These are phyloP conservation scores for Ascoidea rubescens DNA, from an alignment of 805 yeast species.

Conservation along the genomic window DNA sequence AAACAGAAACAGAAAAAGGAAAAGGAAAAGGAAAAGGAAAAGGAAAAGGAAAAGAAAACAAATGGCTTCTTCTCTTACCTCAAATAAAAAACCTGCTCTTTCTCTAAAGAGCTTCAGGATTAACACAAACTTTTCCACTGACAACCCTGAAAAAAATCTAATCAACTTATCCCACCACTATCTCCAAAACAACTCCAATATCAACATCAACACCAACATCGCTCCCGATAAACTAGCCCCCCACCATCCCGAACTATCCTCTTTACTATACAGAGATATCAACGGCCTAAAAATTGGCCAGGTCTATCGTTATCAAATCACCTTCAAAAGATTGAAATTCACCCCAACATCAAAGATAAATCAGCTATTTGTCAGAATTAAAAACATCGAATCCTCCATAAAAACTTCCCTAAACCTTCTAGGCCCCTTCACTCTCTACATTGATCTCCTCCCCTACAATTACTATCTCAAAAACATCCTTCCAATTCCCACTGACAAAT, in stretches of 20 bases:
- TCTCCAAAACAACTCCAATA: too few relatives aligned
- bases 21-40: too few relatives aligned
- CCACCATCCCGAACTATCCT: background rate
- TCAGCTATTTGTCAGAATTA: slow-evolving; percentile 36
- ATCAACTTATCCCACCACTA: too few relatives aligned
- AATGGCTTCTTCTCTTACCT: too few relatives aligned
- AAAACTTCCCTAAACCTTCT: slow-evolving; percentile 73
- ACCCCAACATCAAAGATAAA: slow-evolving; percentile 5
- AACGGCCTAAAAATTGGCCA: slow-evolving; percentile 43
- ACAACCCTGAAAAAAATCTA: too few relatives aligned
- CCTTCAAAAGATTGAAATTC: slow-evolving; percentile 19
- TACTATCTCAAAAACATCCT: slow-evolving; percentile 35
- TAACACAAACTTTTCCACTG: too few relatives aligned
- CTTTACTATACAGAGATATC: background rate
- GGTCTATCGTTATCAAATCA: slow-evolving; percentile 37
- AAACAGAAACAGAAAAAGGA: too few relatives aligned
- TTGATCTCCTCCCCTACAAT: slow-evolving; percentile 60
- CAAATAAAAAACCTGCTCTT: too few relatives aligned
- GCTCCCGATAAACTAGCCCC: too few relatives aligned
- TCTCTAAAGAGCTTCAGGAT: too few relatives aligned
- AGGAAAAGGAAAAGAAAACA: too few relatives aligned
- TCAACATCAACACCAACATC: too few relatives aligned
- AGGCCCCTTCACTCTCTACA: slow-evolving; percentile 82
- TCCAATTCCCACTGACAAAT: slow-evolving; percentile 22
- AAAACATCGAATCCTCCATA: slow-evolving; percentile 59